Evolutionary conservation across 1,284 basidiomycete genomes (phyloP), one percentile per base, ranked within the genome.

Genomic region (Cerioporus squamosus): DNA sequence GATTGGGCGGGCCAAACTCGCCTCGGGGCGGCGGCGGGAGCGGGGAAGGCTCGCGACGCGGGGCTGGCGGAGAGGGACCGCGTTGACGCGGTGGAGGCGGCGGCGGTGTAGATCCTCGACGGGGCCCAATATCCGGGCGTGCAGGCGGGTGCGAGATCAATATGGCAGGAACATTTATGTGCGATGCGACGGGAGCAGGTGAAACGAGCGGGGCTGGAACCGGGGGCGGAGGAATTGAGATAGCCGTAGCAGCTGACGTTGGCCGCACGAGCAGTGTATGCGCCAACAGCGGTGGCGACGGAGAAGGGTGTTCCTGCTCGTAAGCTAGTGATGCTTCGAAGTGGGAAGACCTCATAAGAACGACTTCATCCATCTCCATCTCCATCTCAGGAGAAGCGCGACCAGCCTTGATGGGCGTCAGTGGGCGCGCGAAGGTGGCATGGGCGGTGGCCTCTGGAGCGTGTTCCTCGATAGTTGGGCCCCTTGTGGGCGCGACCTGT

Each of bases 261-360:
- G 62, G 62, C n/a, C 62, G 57, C n/a, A 57, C 53, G 3, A 64
- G 57, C 10, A 64, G 45, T 3, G 59, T 47, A 42, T 64, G 59
- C 18, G 63, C 55, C 48, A 61, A 56, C 44, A 62, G 58, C 17
- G 63, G 60, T 18, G 63, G 63, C 8, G 63, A 65, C 15, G 63
- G 63, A 2, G 57, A 58, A 24, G 55, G 26, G 3, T 64, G 50
- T 44, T 63, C 44, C 17, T 57, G 55, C 9, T 49, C 57, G 22
- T 44, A 48, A 15, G 46, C 36, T 29, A 45, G 8, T 53, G 57
- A 50, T 53, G 45, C 36, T 4, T 43, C 36, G 48, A 56, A 55
- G 8, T 29, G 63, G 1, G 51, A 38, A 17, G 45, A 45, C 15
- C 55, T 55, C 44, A 62, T 50, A 38, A 62, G 47, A 23, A 62